phyloP scores from a whole-genome alignment of 2,329 filamentous ascomycete species.

The Macrophomina tecta region DNA sequence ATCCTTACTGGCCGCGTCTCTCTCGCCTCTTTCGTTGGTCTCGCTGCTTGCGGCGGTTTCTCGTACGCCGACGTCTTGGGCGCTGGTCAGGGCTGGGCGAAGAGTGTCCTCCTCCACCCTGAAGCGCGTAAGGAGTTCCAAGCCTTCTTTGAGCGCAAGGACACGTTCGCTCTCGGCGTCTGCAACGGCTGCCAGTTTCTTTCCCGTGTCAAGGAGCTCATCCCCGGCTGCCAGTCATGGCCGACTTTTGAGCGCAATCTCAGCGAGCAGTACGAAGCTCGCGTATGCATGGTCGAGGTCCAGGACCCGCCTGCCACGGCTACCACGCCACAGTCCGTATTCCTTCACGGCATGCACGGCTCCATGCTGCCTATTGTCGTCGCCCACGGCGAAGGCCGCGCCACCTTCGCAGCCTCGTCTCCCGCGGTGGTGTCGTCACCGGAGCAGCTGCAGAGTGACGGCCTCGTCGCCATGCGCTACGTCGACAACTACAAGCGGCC shows the following conservation, averaged over 20 bases:
- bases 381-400: slow-evolving; percentile 90
- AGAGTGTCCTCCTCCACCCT: slow-evolving; percentile 85
- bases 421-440: slow-evolving; percentile 50
- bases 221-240: slow-evolving; percentile 83
- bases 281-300: slow-evolving; percentile 84
- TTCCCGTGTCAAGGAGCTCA: slow-evolving; percentile 78
- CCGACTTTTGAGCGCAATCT: slow-evolving; percentile 85
- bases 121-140: slow-evolving; percentile 78
- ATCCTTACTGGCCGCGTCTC: slow-evolving; percentile 79
- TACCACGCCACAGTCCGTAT: slow-evolving; percentile 67
- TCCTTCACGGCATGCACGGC: slow-evolving; percentile 86
- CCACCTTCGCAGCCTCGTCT: slow-evolving; percentile 53
- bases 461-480: slow-evolving; percentile 80
- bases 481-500: slow-evolving; percentile 79
- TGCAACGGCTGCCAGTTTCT: slow-evolving; percentile 99
- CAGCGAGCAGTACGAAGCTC: slow-evolving; percentile 88
- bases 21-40: slow-evolving; percentile 80
- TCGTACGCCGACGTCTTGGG: slow-evolving; percentile 92
- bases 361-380: slow-evolving; percentile 84
- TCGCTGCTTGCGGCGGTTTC: slow-evolving; percentile 96
- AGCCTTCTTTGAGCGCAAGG: slow-evolving; percentile 81
- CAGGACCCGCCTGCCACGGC: slow-evolving; percentile 55
- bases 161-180: slow-evolving; percentile 92
- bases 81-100: slow-evolving; percentile 96
- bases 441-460: slow-evolving; percentile 64